These are phyloP conservation scores for Spirogloea muscicola DNA, from an alignment of 139 green algal genomes.

Conservation along the genomic window DNA sequence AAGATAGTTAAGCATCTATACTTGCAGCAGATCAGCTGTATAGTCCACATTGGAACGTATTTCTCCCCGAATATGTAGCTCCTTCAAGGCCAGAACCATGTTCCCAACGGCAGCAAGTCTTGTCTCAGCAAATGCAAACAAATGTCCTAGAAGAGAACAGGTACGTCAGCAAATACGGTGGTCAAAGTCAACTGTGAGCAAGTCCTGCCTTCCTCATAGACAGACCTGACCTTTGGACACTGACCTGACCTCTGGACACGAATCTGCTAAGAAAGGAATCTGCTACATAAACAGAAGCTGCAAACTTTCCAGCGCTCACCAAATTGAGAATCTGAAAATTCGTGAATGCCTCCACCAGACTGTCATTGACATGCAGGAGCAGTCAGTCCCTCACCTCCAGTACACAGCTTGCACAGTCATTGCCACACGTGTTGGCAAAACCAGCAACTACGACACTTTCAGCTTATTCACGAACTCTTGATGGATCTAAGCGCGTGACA, in stretches of 20 bases:
- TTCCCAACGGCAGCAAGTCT: conserved; percentile 74
- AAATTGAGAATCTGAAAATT: conserved; percentile 96
- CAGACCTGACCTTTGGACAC: no score
- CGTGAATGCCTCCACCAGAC: conserved; percentile 74
- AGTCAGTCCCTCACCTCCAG: no score
- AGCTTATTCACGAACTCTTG: no score
- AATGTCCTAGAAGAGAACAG: conserved; percentile 54
- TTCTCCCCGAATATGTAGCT: conserved; percentile 90
- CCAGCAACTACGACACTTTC: no score
- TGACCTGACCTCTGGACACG: not conserved
- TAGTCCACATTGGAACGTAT: conserved; percentile 91
- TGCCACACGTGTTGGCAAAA: no score
- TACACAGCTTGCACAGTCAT: no score
- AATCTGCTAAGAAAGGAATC: not conserved
- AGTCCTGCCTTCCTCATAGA: not conserved
- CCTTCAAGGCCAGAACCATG: conserved; percentile 91
- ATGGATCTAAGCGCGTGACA: no score
- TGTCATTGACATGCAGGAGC: no score
- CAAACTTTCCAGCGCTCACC: conserved; percentile 52
- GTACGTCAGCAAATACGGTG: no score
- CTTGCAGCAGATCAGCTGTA: conserved; percentile 53
- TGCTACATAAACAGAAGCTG: not conserved
- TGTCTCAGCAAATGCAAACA: conserved; percentile 87
- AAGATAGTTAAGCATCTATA: not conserved
- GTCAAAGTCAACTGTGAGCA: no score